Base-by-base conservation (phyloP, 768 basidiomycete species). In the Fistulinella prunicolor region DNA sequence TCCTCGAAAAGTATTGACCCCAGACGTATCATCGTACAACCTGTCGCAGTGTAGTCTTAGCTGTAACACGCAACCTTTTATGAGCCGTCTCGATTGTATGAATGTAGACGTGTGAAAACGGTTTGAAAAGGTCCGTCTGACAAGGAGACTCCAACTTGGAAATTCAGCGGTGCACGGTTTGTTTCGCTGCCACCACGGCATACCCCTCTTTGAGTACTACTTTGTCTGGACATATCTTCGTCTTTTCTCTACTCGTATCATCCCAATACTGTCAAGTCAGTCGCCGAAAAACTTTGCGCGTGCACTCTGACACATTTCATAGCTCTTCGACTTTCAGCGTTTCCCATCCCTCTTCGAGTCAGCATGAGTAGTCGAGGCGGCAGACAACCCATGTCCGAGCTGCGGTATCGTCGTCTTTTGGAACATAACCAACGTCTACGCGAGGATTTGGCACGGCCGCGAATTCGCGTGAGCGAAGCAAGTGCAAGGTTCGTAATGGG, bases 331-430 rank as follows among this genome's bases (percentile, higher is more conserved):
- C 13, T 32, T 4, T 36, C 29, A 34, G 46, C 24, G 37, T 42
- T 44, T 38, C 40, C 35, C 39, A 22, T 49, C 30, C 47, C 44
- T 37, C 35, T 5, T 29, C 23, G 6, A 50, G 41, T 32, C 54
- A 65, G 24, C 59, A 85, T 85, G 83, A 82, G 78, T 57, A 73
- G 75, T 61, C 77, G 83, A 56, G 76, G 84, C 63, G 79, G 80
- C 43, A 73, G 81, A 39, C 83, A 83, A 62, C 83, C 83, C 57
- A 86, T 86, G 84, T 82, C 83, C 40, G 87, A 89, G 72, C 76
- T 89, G 67, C 88, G 86, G 73, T 81, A 88, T 47, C 77, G 87
- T n/a, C 75, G 87, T 47, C 71, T 89, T 46, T 72, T 80, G 28
- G 87, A 89, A 64, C 87, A 89, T 64, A 89, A 89, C 61, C 76